Base-by-base conservation (phyloP, 257 asterid species). In the Echites panduratus region DNA sequence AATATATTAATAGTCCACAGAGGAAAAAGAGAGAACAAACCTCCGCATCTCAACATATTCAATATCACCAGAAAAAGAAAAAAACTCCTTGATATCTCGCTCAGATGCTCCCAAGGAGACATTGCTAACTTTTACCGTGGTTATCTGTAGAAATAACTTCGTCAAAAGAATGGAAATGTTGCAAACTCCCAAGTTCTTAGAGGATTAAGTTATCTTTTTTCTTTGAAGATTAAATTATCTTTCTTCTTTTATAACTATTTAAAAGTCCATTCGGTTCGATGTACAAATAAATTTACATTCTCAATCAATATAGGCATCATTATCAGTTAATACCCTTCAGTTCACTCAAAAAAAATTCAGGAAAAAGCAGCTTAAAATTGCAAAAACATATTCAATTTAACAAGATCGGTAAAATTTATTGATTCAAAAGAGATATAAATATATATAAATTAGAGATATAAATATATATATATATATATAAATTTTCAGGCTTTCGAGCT, bases 61-160 rank as follows among this genome's bases (percentile, higher is more conserved):
- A 74, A 94, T 92, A 78, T 90, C 97, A 68, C 99, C 97, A 70
- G 98, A 94, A 71, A 94, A 94, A 12, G 98, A 91, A 78, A 94
- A 94, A 87, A 94, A 94, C 84, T 94, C 99, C 48, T 81, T 70
- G 78, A 94, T 78, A 72, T 94, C 98, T 47, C 87, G 90, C 79
- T 91, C 92, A 54, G 89, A 82, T 74, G 98, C 99, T 75, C 97
- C 89, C 68, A 90, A 76, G 68, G 99, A 94, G 79, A 91, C 85
- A 79, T 94, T 89, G 86, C 90, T 84, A 80, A 95, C 98, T 85
- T 85, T 88, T 59, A 92, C 99, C 44, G 98, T 89, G 75, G 77
- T 92, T 63, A 84, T 75, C 97, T 92, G 85, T 70, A 40, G 38
- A 72, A 61, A 67, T 44, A 73, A 68, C 49, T 3, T 47, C 26